phyloP scores from a whole-genome alignment of 2,329 filamentous ascomycete genomes.

The Aspergillus tubingensis region DNA sequence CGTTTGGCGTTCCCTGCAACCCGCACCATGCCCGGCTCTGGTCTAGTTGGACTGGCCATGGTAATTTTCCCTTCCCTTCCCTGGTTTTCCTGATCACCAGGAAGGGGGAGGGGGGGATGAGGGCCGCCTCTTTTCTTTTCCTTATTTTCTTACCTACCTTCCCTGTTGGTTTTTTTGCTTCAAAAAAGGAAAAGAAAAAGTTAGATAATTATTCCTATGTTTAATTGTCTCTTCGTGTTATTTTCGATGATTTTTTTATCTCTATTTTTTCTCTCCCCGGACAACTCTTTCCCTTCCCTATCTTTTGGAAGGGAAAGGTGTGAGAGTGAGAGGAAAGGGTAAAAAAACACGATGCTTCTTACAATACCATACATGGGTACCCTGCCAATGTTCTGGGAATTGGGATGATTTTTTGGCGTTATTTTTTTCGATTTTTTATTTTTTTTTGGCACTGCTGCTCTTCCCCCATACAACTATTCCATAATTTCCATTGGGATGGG shows the following conservation, averaged over 20 bases:
- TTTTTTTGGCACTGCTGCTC: not conserved
- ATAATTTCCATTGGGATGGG: not conserved
- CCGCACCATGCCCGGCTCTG: slow-evolving; percentile 16
- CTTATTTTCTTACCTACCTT: not conserved
- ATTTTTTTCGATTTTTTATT: slow-evolving; percentile 9
- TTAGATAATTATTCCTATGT: not conserved
- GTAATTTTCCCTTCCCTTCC: not conserved
- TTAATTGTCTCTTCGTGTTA: slow-evolving; percentile 6
- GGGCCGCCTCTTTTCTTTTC: slow-evolving; percentile 9
- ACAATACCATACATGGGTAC: slow-evolving; percentile 14
- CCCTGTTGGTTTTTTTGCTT: not conserved
- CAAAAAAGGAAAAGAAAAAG: not conserved
- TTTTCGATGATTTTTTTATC: slow-evolving; percentile 7
- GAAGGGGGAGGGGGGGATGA: slow-evolving; percentile 1
- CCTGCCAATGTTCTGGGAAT: slow-evolving; percentile 11
- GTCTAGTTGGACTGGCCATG: slow-evolving; percentile 16
- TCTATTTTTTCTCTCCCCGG: not conserved
- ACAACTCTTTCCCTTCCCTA: not conserved
- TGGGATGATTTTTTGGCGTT: slow-evolving; percentile 10
- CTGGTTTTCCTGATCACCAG: slow-evolving; percentile 16
- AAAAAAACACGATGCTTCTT: not conserved
- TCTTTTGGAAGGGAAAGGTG: not conserved
- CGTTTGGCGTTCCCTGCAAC: slow-evolving; percentile 14
- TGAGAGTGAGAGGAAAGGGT: not conserved
- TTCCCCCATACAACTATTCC: not conserved